Evolutionary conservation across 208 protist species (phyloP).

Genomic region (Trypanosoma avium): DNA sequence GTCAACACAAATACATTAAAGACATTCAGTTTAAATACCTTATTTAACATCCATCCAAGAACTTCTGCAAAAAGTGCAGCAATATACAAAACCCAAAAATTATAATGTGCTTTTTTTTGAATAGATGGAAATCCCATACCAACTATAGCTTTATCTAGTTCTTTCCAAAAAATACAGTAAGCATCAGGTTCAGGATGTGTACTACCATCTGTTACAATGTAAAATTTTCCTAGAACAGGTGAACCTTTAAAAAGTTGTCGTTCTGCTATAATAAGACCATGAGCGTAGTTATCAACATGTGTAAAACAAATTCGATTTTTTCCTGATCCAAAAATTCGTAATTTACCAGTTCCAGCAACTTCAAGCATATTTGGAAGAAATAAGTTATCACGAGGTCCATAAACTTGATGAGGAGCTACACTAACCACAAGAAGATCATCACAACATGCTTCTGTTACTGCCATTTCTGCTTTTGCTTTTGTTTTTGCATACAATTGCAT

Average conservation of each 20-base stretch:
- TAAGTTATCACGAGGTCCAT: slow-evolving; percentile 94
- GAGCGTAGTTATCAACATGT: slow-evolving; percentile 96
- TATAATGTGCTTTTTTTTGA: slow-evolving; percentile 79
- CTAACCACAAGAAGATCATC: slow-evolving; percentile 88
- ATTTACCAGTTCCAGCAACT: slow-evolving; percentile 90
- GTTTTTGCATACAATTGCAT: slow-evolving; percentile 95
- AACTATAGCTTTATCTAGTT: slow-evolving; percentile 89
- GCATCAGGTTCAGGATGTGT: slow-evolving; percentile 88
- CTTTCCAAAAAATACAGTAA: slow-evolving; percentile 92
- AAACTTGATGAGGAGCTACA: slow-evolving; percentile 95
- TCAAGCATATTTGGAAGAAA: slow-evolving; percentile 96
- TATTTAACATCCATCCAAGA: slow-evolving; percentile 69
- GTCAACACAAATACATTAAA: slow-evolving; percentile 95
- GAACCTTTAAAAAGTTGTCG: slow-evolving; percentile 86
- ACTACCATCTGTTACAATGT: slow-evolving; percentile 94
- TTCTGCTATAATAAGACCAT: slow-evolving; percentile 93
- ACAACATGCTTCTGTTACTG: slow-evolving; percentile 63
- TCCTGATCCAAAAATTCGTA: slow-evolving; percentile 92
- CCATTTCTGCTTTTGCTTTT: slow-evolving; percentile 92
- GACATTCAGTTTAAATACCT: slow-evolving; percentile 91
- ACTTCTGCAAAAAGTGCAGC: slow-evolving; percentile 77
- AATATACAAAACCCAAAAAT: slow-evolving; percentile 88
- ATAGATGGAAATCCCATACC: slow-evolving; percentile 90
- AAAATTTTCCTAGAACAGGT: slow-evolving; percentile 93
- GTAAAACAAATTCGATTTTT: slow-evolving; percentile 95